Conservation (phyloP, 2,329 filamentous ascomycete genomes). For the Ceratocystis smalleyi region DNA sequence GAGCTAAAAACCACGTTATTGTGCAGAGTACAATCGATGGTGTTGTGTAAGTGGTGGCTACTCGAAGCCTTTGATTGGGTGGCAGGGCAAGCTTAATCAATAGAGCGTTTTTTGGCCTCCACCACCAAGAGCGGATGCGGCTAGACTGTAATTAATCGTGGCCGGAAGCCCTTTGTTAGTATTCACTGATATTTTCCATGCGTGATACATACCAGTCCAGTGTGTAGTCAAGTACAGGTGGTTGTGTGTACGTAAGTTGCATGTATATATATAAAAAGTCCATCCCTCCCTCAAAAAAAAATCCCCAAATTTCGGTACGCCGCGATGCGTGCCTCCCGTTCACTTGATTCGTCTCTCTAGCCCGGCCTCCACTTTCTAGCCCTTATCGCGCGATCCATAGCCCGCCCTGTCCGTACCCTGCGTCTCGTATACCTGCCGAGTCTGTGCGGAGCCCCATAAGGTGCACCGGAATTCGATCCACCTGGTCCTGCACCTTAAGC, state of each 20-base stretch:
- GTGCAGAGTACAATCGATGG: background rate
- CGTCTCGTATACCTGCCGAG: conserved; percentile 33
- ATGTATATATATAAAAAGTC: too few species aligned
- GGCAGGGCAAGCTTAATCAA: background rate
- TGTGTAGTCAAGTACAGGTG: too few species aligned
- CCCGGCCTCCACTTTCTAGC: background rate
- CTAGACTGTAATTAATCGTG: background rate
- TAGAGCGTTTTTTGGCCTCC: background rate
- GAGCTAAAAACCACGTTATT: background rate
- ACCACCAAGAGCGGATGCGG: background rate
- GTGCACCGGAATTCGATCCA: conserved; percentile 45
- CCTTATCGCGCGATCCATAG: conserved; percentile 28
- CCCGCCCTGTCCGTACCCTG: conserved; percentile 33
- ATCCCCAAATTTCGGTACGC: too few species aligned
- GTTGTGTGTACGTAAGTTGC: too few species aligned
- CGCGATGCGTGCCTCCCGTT: background rate
- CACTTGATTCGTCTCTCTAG: background rate
- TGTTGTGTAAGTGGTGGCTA: background rate
- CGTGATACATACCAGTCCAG: too few species aligned
- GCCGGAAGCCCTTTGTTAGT: too few species aligned
- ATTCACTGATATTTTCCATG: too few species aligned
- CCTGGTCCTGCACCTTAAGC: conserved; percentile 35
- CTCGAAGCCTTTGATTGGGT: background rate
- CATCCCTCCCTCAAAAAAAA: too few species aligned
- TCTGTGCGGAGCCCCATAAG: conserved; percentile 41